Conservation (phyloP, 148 eudicot species). For the Amaranthus cruentus region DNA sequence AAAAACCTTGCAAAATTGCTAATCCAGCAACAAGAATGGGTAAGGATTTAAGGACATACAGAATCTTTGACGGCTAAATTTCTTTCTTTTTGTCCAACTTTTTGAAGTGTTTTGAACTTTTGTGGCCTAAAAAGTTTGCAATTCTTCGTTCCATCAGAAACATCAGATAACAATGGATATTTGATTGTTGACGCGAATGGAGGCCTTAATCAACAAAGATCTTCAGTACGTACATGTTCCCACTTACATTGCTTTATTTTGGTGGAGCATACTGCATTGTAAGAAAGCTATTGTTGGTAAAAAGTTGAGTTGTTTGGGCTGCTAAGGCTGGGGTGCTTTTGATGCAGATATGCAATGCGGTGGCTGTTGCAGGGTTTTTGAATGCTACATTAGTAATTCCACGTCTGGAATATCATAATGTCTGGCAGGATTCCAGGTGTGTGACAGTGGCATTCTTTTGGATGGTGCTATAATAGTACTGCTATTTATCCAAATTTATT, state of each 20-base stretch:
- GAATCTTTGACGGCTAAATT: not conserved
- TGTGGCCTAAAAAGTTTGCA: no score
- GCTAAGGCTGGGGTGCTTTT: constrained; percentile 1
- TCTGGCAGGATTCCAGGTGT: constrained; percentile 82
- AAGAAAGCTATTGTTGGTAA: not conserved
- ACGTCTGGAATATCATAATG: constrained; percentile 64
- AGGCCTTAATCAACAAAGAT: constrained; percentile 84
- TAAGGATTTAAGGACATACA: constrained; percentile 13
- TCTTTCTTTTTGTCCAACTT: not conserved
- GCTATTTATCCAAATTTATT: no score
- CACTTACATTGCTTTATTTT: not conserved
- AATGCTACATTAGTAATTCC: constrained; percentile 76
- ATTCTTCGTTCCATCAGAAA: constrained; percentile 28
- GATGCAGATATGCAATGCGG: constrained; percentile 90
- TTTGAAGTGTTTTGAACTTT: not conserved
- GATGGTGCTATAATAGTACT: not conserved
- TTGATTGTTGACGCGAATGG: constrained; percentile 84
- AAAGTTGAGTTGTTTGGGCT: not conserved
- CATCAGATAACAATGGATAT: constrained; percentile 32
- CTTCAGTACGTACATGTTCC: constrained; percentile 49
- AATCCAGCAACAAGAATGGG: constrained; percentile 12
- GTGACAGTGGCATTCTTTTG: not conserved
- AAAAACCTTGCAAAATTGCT: constrained; percentile 23
- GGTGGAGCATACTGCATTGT: not conserved
- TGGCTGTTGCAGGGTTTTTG: constrained; percentile 75